Percentiles rank a stretch among this genome's conserved stretches.
phyloP scores from a whole-genome alignment of 805 yeast species.

The Monosporozyma siamensis region DNA sequence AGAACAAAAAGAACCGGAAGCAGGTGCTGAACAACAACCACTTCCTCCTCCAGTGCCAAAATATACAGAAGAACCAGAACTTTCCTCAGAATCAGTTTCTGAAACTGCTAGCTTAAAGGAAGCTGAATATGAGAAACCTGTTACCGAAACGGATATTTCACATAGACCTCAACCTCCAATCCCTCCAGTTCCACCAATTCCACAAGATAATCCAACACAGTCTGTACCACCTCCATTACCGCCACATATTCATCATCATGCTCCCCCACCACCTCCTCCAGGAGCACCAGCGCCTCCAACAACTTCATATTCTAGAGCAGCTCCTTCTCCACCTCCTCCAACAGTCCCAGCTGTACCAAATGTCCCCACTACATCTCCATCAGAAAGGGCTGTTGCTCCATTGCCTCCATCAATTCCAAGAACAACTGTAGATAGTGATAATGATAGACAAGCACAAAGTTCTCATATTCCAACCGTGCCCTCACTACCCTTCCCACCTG shows the following conservation, averaged over 20 bases:
- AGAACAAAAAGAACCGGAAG: not conserved
- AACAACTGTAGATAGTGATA: not conserved
- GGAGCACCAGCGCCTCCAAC: slow-evolving; percentile 3
- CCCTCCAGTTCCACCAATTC: not conserved
- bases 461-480: slow-evolving; percentile 1
- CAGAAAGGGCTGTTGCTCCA: not conserved
- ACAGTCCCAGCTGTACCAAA: not conserved
- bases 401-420: slow-evolving; percentile 6
- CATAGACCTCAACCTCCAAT: slow-evolving; percentile 1
- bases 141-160: slow-evolving; percentile 1
- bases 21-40: not conserved
- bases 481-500: not conserved
- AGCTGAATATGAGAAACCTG: not conserved
- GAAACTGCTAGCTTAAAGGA: not conserved
- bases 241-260: slow-evolving; percentile 1
- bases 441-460: not conserved
- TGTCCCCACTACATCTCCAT: not conserved
- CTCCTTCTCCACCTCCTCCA: not conserved
- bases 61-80: slow-evolving; percentile 2
- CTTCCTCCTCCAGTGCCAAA: slow-evolving; percentile 8
- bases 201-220: not conserved
- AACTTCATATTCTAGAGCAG: not conserved
- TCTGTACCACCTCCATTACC: slow-evolving; percentile 1
- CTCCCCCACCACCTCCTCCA: slow-evolving; percentile 9
- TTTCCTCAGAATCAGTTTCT: slow-evolving; percentile 2